Conservation (phyloP, 768 basidiomycete species). For the Leccinum ochraceum region DNA sequence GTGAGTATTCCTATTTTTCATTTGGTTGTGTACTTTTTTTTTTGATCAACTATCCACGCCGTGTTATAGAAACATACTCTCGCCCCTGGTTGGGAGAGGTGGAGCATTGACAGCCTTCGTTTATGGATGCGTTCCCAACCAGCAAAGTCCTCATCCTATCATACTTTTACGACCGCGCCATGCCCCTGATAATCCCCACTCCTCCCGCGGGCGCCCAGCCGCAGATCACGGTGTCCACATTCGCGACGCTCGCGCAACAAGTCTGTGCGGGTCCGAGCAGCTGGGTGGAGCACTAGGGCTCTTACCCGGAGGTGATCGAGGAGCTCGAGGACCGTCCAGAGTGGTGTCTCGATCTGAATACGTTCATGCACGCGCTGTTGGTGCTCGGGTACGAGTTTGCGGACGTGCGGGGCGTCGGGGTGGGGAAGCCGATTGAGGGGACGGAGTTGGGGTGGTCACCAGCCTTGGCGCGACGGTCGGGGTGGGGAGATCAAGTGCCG, state of each 20-base stretch:
- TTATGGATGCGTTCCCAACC: slow-evolving; percentile 82
- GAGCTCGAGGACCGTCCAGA: slow-evolving; percentile 86
- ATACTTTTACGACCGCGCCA: slow-evolving; percentile 95
- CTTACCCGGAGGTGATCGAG: slow-evolving; percentile 47
- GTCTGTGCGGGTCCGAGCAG: slow-evolving; percentile 70
- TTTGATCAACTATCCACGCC: not conserved
- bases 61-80: not conserved
- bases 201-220: slow-evolving; percentile 24
- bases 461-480: slow-evolving; percentile 77
- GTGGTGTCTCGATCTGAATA: slow-evolving; percentile 83
- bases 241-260: slow-evolving; percentile 62
- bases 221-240: slow-evolving; percentile 49
- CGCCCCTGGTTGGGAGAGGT: not conserved
- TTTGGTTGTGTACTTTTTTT: not conserved
- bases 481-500: slow-evolving; percentile 60
- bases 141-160: slow-evolving; percentile 91
- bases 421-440: slow-evolving; percentile 85
- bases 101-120: slow-evolving; percentile 64
- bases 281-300: slow-evolving; percentile 55
- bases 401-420: slow-evolving; percentile 61
- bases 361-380: slow-evolving; percentile 89
- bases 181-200: slow-evolving; percentile 59
- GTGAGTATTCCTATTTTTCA: not conserved
- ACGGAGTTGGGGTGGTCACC: slow-evolving; percentile 90
- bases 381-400: slow-evolving; percentile 84